Percentiles rank a stretch among this genome's conserved stretches.
phyloP scores from a whole-genome alignment of 2,329 filamentous ascomycete genomes.

The Emericellopsis cladophorae region DNA sequence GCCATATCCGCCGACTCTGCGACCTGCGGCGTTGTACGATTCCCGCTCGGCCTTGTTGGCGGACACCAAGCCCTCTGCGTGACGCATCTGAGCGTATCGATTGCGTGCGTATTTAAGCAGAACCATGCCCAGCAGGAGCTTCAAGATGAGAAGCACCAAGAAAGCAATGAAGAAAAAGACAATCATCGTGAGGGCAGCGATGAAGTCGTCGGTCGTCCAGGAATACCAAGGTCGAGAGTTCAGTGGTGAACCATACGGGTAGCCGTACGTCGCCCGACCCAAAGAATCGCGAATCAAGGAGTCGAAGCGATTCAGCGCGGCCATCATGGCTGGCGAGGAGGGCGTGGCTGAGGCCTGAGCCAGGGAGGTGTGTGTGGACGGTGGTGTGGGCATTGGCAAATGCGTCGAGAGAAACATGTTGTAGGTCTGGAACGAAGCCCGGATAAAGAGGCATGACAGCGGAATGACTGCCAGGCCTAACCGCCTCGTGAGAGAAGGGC shows the following conservation, averaged over 20 bases:
- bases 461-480: constrained; percentile 87
- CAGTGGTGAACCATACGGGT: constrained; percentile 27
- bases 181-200: constrained; percentile 69
- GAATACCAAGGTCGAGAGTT: constrained; percentile 31
- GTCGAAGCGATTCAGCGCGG: constrained; percentile 69
- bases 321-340: constrained; percentile 62
- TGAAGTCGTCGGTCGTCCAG: constrained; percentile 59
- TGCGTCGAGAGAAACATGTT: constrained; percentile 94
- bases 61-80: constrained; percentile 42
- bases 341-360: constrained; percentile 48
- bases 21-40: constrained; percentile 55
- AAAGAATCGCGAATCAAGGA: constrained; percentile 62
- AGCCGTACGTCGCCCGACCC: constrained; percentile 58
- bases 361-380: constrained; percentile 53
- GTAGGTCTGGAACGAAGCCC: constrained; percentile 89
- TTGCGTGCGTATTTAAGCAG: constrained; percentile 68
- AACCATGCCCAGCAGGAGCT: constrained; percentile 79
- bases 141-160: constrained; percentile 70
- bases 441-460: constrained; percentile 86
- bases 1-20: constrained; percentile 70
- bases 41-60: constrained; percentile 34
- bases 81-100: constrained; percentile 72
- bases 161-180: constrained; percentile 78
- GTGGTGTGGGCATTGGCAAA: constrained; percentile 58
- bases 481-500: constrained; percentile 79